Evolutionary conservation across 2,329 filamentous ascomycete species (phyloP).

Genomic region (Blastomyces emzantsi): DNA sequence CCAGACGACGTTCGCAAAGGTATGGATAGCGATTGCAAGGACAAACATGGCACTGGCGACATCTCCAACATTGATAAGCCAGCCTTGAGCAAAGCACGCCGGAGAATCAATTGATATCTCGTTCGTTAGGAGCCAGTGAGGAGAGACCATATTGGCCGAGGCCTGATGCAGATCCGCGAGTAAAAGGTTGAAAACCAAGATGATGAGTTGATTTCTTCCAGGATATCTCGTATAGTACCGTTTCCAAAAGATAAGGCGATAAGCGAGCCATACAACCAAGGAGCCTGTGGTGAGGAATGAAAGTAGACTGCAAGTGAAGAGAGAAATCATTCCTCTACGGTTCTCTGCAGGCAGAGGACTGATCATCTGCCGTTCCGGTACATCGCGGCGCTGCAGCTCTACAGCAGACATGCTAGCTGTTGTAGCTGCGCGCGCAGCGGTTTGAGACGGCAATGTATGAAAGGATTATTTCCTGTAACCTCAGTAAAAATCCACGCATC

Average conservation of each 20-base stretch:
- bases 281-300: constrained; percentile 38
- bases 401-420: not conserved
- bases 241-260: constrained; percentile 43
- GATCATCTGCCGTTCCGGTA: not conserved
- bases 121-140: constrained; percentile 39
- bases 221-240: constrained; percentile 41
- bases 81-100: constrained; percentile 43
- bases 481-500: not conserved
- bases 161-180: constrained; percentile 45
- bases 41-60: constrained; percentile 44
- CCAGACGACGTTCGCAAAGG: constrained; percentile 41
- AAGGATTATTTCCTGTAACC: not conserved
- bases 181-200: constrained; percentile 46
- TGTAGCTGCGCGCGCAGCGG: not conserved
- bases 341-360: not conserved
- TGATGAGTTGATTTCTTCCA: constrained; percentile 46
- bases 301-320: constrained; percentile 39
- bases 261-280: constrained; percentile 42
- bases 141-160: constrained; percentile 40
- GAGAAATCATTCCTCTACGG: constrained; percentile 35
- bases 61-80: constrained; percentile 45
- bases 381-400: not conserved
- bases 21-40: constrained; percentile 46
- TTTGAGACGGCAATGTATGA: not conserved
- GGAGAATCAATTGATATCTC: constrained; percentile 38